Evolutionary conservation across 2,329 filamentous ascomycete species (phyloP).

Genomic region (Cryphonectria parasitica): DNA sequence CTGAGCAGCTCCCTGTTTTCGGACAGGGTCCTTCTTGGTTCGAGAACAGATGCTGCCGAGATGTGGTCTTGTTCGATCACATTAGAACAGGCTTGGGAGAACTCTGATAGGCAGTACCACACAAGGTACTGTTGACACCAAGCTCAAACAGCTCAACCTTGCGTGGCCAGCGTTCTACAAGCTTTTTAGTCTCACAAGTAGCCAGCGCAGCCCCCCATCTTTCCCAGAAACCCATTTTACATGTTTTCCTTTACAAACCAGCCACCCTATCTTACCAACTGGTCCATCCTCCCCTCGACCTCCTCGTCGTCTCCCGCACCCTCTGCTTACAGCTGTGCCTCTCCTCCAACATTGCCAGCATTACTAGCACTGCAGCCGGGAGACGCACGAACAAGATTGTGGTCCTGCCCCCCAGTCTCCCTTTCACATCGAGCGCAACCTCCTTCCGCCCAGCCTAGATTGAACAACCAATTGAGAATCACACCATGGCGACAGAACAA

Average conservation of each 20-base stretch:
- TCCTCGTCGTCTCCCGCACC: constrained; percentile 13
- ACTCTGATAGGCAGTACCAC: not conserved
- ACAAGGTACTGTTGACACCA: not conserved
- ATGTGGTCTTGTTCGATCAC: constrained; percentile 5
- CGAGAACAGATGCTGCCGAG: constrained; percentile 1
- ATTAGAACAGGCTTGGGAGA: constrained; percentile 3
- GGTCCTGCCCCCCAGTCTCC: not conserved
- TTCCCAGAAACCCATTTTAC: constrained; percentile 6
- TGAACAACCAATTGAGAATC: constrained; percentile 6
- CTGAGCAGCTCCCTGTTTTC: constrained; percentile 11
- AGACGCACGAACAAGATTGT: not conserved
- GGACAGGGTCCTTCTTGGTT: constrained; percentile 3
- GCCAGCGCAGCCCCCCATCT: not conserved
- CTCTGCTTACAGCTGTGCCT: constrained; percentile 11
- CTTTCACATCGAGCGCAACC: not conserved
- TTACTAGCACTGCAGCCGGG: not conserved
- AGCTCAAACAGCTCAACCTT: constrained; percentile 1
- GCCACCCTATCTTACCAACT: constrained; percentile 8
- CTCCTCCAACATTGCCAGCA: not conserved
- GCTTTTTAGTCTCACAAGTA: constrained; percentile 14
- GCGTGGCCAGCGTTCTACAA: constrained; percentile 13
- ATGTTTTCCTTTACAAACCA: constrained; percentile 21
- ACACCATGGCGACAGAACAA: constrained; percentile 39
- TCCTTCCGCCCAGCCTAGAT: not conserved
- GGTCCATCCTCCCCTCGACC: constrained; percentile 5